phyloP scores from a whole-genome alignment of 331 rosid genomes.

The Malus hybrid region DNA sequence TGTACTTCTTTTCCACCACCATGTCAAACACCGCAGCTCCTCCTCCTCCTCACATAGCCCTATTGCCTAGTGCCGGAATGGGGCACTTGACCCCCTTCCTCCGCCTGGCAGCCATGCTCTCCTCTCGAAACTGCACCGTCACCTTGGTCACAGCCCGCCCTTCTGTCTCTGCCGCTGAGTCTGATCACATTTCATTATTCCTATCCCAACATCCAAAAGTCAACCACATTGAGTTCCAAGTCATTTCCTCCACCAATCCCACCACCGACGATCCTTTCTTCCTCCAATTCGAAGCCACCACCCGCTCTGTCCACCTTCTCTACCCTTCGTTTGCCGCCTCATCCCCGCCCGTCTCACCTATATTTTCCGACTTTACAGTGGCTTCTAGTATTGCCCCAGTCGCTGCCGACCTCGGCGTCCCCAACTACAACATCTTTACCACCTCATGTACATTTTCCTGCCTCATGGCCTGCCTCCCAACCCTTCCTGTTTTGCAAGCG shows the following conservation, averaged over 20 bases:
- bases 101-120: constrained; percentile 10
- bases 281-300: constrained; percentile 17
- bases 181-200: constrained; percentile 9
- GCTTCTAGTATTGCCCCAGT: neutral
- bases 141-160: constrained; percentile 18
- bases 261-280: constrained; percentile 16
- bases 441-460: constrained; percentile 4
- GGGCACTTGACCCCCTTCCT: constrained; percentile 26
- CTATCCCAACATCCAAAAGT: constrained; percentile 10
- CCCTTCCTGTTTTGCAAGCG: neutral
- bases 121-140: neutral
- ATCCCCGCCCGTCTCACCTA: constrained; percentile 9
- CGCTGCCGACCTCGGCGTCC: constrained; percentile 12
- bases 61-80: constrained; percentile 24
- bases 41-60: constrained; percentile 17
- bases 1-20: neutral
- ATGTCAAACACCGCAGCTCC: neutral
- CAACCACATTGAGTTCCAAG: constrained; percentile 10
- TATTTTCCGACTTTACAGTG: neutral
- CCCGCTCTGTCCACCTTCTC: constrained; percentile 11
- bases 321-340: constrained; percentile 1
- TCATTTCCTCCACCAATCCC: neutral
- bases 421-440: constrained; percentile 4
- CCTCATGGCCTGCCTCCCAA: constrained; percentile 13
- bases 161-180: constrained; percentile 10